phyloP scores from a whole-genome alignment of 2,329 filamentous ascomycete species.

The Aphanoascus verrucosus region DNA sequence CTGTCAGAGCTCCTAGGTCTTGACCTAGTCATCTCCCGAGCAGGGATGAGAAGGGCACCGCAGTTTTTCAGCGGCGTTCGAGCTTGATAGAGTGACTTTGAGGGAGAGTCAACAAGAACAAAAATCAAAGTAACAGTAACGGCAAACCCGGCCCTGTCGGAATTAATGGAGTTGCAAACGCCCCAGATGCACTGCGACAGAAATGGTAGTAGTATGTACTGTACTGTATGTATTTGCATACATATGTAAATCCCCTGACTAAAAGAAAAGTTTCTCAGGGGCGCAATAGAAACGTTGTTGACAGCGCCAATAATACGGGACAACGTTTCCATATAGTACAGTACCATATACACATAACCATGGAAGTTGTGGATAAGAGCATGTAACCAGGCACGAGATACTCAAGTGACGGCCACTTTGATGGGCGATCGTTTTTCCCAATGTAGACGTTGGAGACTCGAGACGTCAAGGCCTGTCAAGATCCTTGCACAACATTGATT shows the following conservation, averaged over 20 bases:
- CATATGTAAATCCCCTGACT: background rate
- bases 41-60: too few relatives aligned
- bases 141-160: background rate
- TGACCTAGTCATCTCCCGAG: too few relatives aligned
- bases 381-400: background rate
- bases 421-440: slow-evolving; percentile 1
- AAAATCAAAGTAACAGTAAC: background rate
- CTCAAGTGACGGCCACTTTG: background rate
- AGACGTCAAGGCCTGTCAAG: background rate
- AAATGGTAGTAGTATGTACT: background rate
- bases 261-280: background rate
- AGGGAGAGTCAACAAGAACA: too few relatives aligned
- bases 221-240: background rate
- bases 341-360: background rate
- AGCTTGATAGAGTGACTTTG: too few relatives aligned
- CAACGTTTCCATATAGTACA: background rate
- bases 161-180: background rate
- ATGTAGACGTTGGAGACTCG: background rate
- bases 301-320: background rate
- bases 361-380: background rate
- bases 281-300: background rate
- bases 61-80: too few relatives aligned
- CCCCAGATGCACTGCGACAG: background rate
- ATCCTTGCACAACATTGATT: background rate
- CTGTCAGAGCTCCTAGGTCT: too few relatives aligned